These are phyloP conservation scores for Coemansia sp. DNA, from an alignment of 192 early-diverging fungal genomes.

Conservation along the genomic window DNA sequence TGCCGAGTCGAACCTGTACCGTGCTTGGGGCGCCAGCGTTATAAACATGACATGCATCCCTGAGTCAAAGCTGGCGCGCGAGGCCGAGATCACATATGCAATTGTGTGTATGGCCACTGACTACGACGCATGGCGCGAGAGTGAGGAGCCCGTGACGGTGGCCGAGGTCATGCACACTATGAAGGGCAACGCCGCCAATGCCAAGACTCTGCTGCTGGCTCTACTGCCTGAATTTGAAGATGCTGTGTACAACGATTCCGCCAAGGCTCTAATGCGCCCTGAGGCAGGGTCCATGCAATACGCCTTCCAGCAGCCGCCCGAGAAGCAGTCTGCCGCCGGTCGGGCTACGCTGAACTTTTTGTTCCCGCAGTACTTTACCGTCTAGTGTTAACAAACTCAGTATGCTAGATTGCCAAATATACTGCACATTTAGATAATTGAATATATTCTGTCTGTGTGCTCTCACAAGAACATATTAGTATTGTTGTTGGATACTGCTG, in stretches of 20 bases:
- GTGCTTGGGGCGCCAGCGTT: constrained; percentile 86
- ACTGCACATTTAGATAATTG: too few species aligned
- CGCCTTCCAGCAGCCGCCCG: constrained; percentile 78
- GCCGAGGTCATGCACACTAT: constrained; percentile 87
- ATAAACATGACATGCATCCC: constrained; percentile 99
- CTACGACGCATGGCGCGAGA: constrained; percentile 89
- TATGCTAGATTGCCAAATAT: too few species aligned
- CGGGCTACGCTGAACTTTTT: constrained; percentile 79
- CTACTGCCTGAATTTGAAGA: constrained; percentile 76
- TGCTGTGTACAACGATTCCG: constrained; percentile 57
- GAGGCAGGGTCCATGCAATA: constrained; percentile 82
- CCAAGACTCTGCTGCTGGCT: constrained; percentile 73
- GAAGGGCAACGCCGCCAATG: constrained; percentile 79
- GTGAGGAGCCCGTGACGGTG: constrained; percentile 81
- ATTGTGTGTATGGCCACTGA: constrained; percentile 99
- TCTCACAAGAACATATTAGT: background rate
- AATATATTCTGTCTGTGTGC: background rate
- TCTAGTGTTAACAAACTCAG: too few species aligned
- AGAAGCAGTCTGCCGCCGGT: constrained; percentile 69
- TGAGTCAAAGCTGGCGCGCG: constrained; percentile 94
- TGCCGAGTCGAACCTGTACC: constrained; percentile 96
- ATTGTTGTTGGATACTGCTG: too few species aligned
- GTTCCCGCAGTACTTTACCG: constrained; percentile 73
- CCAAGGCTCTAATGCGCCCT: constrained; percentile 57
- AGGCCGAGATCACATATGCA: constrained; percentile 98